A percentile compares a stretch with the other conserved stretches of the same genome.
phyloP scores from a whole-genome alignment of 257 asterid species.

The Petrea volubilis region DNA sequence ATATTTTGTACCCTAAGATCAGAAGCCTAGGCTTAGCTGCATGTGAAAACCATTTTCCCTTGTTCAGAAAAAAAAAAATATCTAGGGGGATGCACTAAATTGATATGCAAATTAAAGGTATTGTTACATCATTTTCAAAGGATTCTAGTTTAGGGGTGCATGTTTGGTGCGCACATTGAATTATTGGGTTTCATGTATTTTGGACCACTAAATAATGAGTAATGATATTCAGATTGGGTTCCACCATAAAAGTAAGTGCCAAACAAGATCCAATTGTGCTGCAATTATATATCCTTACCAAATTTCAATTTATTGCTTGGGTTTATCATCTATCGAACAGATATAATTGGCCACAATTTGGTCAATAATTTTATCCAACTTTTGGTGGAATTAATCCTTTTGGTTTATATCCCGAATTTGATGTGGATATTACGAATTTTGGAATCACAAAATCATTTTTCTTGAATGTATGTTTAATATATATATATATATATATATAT shows the following conservation, averaged over 20 bases:
- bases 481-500: no score
- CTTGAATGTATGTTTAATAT: neutral
- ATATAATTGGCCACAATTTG: neutral
- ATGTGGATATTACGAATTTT: neutral
- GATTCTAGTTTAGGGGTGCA: conserved; percentile 2
- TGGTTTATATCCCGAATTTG: neutral
- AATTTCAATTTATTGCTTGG: neutral
- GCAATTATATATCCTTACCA: neutral
- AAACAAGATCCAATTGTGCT: neutral
- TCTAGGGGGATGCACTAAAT: neutral
- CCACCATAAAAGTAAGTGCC: conserved; percentile 8
- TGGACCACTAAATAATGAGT: neutral
- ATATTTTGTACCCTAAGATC: neutral
- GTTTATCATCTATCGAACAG: neutral
- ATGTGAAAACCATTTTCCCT: neutral
- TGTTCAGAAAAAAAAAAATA: neutral
- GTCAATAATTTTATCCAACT: neutral
- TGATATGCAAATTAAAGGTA: neutral
- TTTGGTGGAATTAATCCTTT: neutral
- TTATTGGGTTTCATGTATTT: neutral
- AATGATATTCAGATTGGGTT: neutral
- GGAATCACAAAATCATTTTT: neutral
- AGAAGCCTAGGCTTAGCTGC: neutral
- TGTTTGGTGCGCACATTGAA: conserved; percentile 4
- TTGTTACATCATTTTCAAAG: conserved; percentile 1